Evolutionary conservation across 148 eudicot genomes (phyloP).

Genomic region (Cornus florida): DNA sequence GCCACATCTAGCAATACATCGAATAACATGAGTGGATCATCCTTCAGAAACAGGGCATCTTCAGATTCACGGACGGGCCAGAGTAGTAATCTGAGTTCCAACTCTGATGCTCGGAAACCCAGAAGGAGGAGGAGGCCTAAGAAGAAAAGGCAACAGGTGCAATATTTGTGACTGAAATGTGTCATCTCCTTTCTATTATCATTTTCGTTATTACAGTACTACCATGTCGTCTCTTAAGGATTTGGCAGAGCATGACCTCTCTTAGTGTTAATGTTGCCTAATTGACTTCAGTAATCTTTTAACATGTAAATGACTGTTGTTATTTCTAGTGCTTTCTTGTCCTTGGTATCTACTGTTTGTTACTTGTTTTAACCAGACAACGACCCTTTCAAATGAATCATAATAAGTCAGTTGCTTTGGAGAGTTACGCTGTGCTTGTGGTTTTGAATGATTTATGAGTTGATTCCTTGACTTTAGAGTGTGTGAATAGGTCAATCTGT

Average conservation of each 20-base stretch:
- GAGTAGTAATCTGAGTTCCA: constrained; percentile 80
- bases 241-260: neutral
- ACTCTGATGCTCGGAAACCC: constrained; percentile 85
- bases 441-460: too few species aligned
- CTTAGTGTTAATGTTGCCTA: neutral
- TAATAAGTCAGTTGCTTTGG: too few species aligned
- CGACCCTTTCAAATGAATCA: too few species aligned
- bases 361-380: too few species aligned
- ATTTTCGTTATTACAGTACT: neutral
- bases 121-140: constrained; percentile 91
- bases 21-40: constrained; percentile 33
- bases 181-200: neutral
- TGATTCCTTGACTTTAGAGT: too few species aligned
- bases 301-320: too few species aligned
- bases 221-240: neutral
- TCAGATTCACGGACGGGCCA: constrained; percentile 61
- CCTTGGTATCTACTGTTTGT: too few species aligned
- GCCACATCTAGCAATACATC: constrained; percentile 50
- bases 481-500: too few species aligned
- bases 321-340: too few species aligned
- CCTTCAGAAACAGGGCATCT: constrained; percentile 41
- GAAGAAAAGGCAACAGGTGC: constrained; percentile 70
- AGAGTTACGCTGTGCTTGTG: too few species aligned
- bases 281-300: too few species aligned
- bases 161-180: neutral